Evolutionary conservation across 2,329 filamentous ascomycete genomes (phyloP).

Genomic region (Chaetomiaceae sp.): DNA sequence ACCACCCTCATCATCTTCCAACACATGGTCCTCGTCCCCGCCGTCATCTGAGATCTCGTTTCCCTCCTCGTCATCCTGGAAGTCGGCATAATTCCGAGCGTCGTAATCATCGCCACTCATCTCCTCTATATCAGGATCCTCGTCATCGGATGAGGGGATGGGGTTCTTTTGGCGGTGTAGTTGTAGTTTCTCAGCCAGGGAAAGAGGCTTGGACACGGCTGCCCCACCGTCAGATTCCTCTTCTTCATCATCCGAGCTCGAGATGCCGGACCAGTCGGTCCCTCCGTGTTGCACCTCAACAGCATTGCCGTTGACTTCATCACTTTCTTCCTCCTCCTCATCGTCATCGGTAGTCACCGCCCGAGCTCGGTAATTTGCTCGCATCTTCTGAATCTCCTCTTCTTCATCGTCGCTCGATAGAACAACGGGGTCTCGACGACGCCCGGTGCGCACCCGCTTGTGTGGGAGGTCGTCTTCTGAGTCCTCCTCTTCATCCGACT

Average conservation of each 20-base stretch:
- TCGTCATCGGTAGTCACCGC: neutral
- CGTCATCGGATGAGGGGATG: conserved; percentile 7
- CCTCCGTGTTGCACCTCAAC: neutral
- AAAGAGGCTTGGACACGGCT: neutral
- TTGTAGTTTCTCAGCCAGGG: conserved; percentile 15
- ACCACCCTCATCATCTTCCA: neutral
- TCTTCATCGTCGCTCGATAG: conserved; percentile 14
- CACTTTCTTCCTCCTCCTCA: neutral
- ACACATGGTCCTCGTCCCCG: neutral
- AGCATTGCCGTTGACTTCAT: neutral
- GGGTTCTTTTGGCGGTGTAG: conserved; percentile 10
- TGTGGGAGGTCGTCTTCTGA: conserved; percentile 10
- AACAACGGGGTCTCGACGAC: neutral
- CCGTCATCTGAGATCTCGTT: neutral
- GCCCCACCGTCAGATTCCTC: neutral
- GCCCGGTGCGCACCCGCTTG: conserved; percentile 7
- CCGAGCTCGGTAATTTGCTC: neutral
- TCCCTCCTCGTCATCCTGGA: conserved; percentile 21
- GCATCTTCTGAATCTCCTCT: neutral
- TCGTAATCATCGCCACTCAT: conserved; percentile 17
- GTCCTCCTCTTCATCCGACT: conserved; percentile 7
- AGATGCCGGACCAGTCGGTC: neutral
- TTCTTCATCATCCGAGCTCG: conserved; percentile 5
- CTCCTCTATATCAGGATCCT: conserved; percentile 7
- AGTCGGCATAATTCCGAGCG: conserved; percentile 15